Evolutionary conservation across 73 alveolate species (phyloP).

Genomic region (Paraurostyla sp.): DNA sequence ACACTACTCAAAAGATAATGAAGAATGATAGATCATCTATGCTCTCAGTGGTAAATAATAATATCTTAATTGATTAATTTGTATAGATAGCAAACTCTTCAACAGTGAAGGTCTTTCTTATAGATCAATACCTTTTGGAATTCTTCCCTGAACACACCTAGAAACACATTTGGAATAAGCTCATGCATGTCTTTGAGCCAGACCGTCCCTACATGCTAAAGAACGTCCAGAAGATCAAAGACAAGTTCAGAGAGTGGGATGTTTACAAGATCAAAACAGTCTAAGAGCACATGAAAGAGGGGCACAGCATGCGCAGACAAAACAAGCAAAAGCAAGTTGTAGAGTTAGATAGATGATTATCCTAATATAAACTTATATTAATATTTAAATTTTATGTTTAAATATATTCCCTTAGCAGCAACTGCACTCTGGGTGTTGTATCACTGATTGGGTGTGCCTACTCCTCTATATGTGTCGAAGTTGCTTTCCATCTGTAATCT

Average conservation of each 20-base stretch:
- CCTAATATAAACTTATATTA: not conserved
- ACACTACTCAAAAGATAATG: constrained; percentile 46
- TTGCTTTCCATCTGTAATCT: not conserved
- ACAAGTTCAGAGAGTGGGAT: constrained; percentile 74
- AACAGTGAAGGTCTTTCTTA: constrained; percentile 47
- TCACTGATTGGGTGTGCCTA: constrained; percentile 45
- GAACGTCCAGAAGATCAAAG: constrained; percentile 57
- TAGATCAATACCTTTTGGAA: constrained; percentile 31
- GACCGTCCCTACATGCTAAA: constrained; percentile 62
- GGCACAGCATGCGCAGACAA: not conserved
- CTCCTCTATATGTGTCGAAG: constrained; percentile 27
- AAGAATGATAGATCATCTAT: constrained; percentile 50
- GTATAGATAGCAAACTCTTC: constrained; percentile 62
- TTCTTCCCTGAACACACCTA: constrained; percentile 69
- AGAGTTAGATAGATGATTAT: constrained; percentile 1
- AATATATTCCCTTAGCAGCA: too few species aligned
- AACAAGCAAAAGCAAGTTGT: constrained; percentile 1
- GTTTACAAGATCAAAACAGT: constrained; percentile 46
- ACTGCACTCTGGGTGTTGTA: not conserved
- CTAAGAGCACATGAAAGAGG: constrained; percentile 2
- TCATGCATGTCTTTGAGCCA: constrained; percentile 51
- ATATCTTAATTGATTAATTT: not conserved
- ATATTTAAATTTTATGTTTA: not conserved
- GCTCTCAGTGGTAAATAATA: constrained; percentile 40
- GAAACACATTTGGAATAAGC: constrained; percentile 27